Evolutionary conservation across 805 yeast genomes (phyloP).

Genomic region (Ogataea angusta): DNA sequence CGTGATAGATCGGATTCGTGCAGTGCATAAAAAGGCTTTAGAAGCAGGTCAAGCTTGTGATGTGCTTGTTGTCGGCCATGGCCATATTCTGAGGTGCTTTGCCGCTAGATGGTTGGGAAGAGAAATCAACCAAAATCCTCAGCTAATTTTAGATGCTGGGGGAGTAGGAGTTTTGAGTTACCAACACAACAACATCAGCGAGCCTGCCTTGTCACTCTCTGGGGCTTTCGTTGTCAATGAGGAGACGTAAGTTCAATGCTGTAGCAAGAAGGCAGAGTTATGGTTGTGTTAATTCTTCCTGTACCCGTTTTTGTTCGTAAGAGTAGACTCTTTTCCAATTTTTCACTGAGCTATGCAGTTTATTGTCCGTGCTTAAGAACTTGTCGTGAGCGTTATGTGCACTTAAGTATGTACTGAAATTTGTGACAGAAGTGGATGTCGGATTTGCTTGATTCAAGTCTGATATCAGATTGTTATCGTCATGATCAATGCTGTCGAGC

Average conservation of each 20-base stretch:
- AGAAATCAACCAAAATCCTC: conserved; percentile 63
- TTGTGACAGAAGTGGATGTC: too few relatives aligned
- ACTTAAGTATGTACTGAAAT: too few relatives aligned
- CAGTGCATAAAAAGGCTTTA: conserved; percentile 53
- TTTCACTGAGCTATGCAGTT: too few relatives aligned
- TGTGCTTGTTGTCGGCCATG: conserved; percentile 84
- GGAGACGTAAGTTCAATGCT: conserved; percentile 41
- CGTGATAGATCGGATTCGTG: conserved; percentile 61
- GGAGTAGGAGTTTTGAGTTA: conserved; percentile 91
- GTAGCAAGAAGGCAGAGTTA: neutral
- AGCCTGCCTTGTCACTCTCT: conserved; percentile 82
- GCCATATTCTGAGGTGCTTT: conserved; percentile 86
- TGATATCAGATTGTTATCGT: too few relatives aligned
- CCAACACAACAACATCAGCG: conserved; percentile 78
- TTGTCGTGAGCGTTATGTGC: too few relatives aligned
- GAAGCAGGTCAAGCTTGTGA: conserved; percentile 58
- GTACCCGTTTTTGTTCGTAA: conserved; percentile 50
- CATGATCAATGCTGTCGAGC: too few relatives aligned
- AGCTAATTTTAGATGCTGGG: conserved; percentile 87
- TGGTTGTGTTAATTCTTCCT: conserved; percentile 40
- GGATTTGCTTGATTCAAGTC: too few relatives aligned
- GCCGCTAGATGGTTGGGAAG: conserved; percentile 83
- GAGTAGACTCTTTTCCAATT: conserved; percentile 37
- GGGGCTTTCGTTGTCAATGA: conserved; percentile 79
- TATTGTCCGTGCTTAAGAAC: too few relatives aligned